These are phyloP conservation scores for Magnusiomyces suaveolens DNA, from an alignment of 1,139 yeast species.

Conservation along the genomic window DNA sequence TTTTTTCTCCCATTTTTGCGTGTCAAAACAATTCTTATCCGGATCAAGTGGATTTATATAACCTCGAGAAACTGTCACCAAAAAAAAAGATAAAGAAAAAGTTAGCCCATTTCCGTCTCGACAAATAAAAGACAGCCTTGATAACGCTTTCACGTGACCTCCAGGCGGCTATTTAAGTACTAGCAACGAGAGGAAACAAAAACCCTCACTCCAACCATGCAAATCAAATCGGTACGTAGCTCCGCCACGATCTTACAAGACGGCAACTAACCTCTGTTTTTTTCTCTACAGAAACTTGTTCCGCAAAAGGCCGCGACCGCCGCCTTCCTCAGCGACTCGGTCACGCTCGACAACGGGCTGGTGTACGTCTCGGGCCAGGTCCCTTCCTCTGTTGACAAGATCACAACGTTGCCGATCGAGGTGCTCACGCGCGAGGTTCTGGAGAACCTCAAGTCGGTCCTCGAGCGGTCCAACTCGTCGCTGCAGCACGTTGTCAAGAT, in stretches of 20 bases:
- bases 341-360: slow-evolving; percentile 40
- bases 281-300: neutral
- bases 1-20: slow-evolving; percentile 20
- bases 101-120: neutral
- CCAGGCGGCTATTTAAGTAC: too few relatives aligned
- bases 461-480: slow-evolving; percentile 75
- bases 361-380: slow-evolving; percentile 93
- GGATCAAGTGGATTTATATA: neutral
- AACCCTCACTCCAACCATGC: too few relatives aligned
- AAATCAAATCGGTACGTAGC: neutral
- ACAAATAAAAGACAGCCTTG: too few relatives aligned
- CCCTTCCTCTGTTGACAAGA: slow-evolving; percentile 69
- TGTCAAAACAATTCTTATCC: neutral
- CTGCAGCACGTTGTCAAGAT: slow-evolving; percentile 77
- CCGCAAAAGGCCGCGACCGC: neutral
- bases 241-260: too few relatives aligned
- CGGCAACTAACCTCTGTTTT: neutral
- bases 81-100: neutral
- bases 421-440: slow-evolving; percentile 81
- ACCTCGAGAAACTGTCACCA: neutral
- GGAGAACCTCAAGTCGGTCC: slow-evolving; percentile 62
- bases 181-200: too few relatives aligned
- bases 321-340: neutral
- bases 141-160: too few relatives aligned
- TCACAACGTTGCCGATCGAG: slow-evolving; percentile 54